These are phyloP conservation scores for Trichoderma sp. DNA, from an alignment of 2,329 filamentous ascomycete genomes.

Conservation along the genomic window DNA sequence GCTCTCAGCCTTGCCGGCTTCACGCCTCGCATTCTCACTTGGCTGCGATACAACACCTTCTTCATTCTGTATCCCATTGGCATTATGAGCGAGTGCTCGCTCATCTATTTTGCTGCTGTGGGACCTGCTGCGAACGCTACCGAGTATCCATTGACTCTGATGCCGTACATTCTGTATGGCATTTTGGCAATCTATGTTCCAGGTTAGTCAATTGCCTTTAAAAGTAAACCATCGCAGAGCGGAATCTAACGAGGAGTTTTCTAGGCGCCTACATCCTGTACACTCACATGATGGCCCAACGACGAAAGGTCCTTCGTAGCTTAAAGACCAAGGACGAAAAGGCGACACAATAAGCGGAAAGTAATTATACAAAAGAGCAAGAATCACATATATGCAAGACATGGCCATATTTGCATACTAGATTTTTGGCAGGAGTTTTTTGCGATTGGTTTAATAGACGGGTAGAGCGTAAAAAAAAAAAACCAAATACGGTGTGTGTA, in stretches of 20 bases:
- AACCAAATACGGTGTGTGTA: conserved; percentile 1
- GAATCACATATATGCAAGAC: background rate
- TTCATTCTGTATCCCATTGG: conserved; percentile 89
- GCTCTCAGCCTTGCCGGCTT: conserved; percentile 64
- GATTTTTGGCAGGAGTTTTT: background rate
- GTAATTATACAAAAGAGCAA: background rate
- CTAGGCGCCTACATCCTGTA: conserved; percentile 77
- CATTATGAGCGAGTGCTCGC: conserved; percentile 79
- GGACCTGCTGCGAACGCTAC: conserved; percentile 45
- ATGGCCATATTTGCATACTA: background rate
- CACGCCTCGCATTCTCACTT: conserved; percentile 66
- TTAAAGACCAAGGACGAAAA: conserved; percentile 50
- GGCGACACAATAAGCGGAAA: conserved; percentile 36
- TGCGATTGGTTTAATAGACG: background rate
- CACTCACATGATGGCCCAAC: conserved; percentile 91
- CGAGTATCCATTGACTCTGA: conserved; percentile 44
- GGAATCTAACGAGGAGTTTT: background rate
- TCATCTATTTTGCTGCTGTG: conserved; percentile 68
- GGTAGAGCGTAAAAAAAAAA: background rate
- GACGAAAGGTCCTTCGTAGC: conserved; percentile 71
- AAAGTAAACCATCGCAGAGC: background rate
- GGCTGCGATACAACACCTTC: conserved; percentile 91
- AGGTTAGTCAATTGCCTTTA: conserved; percentile 49
- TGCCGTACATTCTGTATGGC: conserved; percentile 59
- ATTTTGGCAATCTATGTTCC: conserved; percentile 77